These are phyloP conservation scores for Verticillium albo-atrum DNA, from an alignment of 2,329 filamentous ascomycete genomes.

Conservation along the genomic window DNA sequence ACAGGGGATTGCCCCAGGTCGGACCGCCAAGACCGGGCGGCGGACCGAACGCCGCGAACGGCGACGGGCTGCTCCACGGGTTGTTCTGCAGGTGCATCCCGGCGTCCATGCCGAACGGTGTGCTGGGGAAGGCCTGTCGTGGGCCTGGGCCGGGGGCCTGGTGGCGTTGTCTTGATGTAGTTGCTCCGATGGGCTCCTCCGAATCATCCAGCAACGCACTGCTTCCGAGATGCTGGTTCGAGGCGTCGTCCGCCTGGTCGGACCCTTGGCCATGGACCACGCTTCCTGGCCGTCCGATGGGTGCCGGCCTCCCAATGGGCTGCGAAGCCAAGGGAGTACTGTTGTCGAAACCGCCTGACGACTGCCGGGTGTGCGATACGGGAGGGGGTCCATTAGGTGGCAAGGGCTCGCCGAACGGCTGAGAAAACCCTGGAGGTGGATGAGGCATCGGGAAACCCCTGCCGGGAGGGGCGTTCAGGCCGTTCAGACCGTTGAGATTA, in stretches of 20 bases:
- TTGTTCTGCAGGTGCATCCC: slow-evolving; percentile 32
- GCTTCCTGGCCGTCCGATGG: slow-evolving; percentile 84
- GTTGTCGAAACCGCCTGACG: slow-evolving; percentile 63
- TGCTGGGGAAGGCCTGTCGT: slow-evolving; percentile 35
- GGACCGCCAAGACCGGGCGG: slow-evolving; percentile 42
- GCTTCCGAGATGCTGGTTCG: slow-evolving; percentile 80
- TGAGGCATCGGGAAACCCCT: slow-evolving; percentile 35
- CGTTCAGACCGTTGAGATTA: too few relatives aligned
- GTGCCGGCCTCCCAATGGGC: slow-evolving; percentile 76
- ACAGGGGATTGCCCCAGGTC: slow-evolving; percentile 24
- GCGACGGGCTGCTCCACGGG: slow-evolving; percentile 35
- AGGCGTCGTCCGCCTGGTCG: slow-evolving; percentile 61
- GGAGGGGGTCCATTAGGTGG: slow-evolving; percentile 35
- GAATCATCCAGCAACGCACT: slow-evolving; percentile 79
- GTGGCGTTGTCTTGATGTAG: slow-evolving; percentile 34
- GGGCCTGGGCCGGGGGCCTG: slow-evolving; percentile 49
- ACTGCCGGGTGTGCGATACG: slow-evolving; percentile 67
- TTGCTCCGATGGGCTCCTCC: slow-evolving; percentile 46
- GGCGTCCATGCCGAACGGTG: slow-evolving; percentile 33
- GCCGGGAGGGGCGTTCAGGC: slow-evolving; percentile 13
- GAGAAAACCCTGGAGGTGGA: slow-evolving; percentile 51
- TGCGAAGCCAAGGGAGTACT: slow-evolving; percentile 40
- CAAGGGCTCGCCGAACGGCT: slow-evolving; percentile 35
- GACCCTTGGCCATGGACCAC: slow-evolving; percentile 49
- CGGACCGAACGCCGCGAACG: slow-evolving; percentile 31